Evolutionary conservation across 139 green algal species (phyloP).

Genomic region (Tetratostichococcus sp.): DNA sequence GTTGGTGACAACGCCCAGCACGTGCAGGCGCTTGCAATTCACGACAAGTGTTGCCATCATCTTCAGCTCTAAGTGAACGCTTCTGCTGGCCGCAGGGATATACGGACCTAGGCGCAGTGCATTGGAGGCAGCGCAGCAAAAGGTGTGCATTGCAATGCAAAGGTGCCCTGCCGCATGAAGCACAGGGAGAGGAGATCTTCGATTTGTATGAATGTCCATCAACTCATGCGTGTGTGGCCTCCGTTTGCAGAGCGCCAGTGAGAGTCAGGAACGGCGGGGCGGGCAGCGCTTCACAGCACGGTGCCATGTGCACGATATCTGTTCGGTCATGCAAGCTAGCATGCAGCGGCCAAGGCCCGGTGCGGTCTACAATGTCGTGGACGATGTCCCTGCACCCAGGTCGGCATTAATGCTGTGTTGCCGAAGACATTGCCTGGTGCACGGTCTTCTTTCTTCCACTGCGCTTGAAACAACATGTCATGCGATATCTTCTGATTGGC

Average conservation of each 20-base stretch:
- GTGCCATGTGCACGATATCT: slow-evolving; percentile 77
- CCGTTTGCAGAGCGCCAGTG: background rate
- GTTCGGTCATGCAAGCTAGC: slow-evolving; percentile 50
- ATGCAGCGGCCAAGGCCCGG: slow-evolving; percentile 35
- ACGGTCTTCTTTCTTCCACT: no score
- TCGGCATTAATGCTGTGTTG: slow-evolving; percentile 29
- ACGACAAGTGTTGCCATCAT: no score
- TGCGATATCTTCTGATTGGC: no score
- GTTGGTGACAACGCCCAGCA: background rate
- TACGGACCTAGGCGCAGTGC: slow-evolving; percentile 67
- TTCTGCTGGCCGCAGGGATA: slow-evolving; percentile 43
- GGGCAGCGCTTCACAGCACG: slow-evolving; percentile 49
- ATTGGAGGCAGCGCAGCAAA: slow-evolving; percentile 27
- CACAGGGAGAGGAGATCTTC: no score
- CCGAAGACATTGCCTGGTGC: no score
- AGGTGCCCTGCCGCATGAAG: no score
- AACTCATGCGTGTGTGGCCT: background rate
- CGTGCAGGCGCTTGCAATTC: background rate
- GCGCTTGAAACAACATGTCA: no score
- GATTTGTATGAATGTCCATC: no score
- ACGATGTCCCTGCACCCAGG: slow-evolving; percentile 66
- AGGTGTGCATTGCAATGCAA: background rate
- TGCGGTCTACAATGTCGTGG: slow-evolving; percentile 70
- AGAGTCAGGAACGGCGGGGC: slow-evolving; percentile 31
- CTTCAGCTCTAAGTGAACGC: no score